Evolutionary conservation across 129 eudicot species (phyloP), one percentile per base, ranked within the genome.

Genomic region (Artemisia tridentata): DNA sequence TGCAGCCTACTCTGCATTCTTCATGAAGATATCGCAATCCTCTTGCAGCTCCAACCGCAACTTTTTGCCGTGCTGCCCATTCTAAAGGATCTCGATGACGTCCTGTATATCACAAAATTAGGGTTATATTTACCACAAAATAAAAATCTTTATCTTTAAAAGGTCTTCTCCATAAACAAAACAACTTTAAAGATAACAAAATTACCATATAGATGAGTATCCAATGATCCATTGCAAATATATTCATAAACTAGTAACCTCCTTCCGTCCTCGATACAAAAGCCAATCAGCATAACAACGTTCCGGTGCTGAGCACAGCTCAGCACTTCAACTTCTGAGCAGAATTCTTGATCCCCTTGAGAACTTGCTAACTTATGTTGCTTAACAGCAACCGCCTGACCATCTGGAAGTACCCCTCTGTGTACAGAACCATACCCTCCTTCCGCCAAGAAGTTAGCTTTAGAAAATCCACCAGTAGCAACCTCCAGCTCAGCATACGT

Each of bases 1-100:
- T 89, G 87, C 98, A 93, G 73, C 98, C 98, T 29, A 93, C 98
- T 73, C 98, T 85, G 74, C 98, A 93, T 84, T 93, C 98, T 82
- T 93, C 98, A 18, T 92, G 98, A 72, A 92, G 96, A 83, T 92
- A 92, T 20, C 98, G 79, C 48, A 92, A 81, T 17, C 98, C 98
- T 53, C 98, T 82, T 69, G 98, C 96, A 65, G 98, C 98, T 58
- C 98, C 98, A n/a, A 89, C 89, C 0, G 96, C 98, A 70, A 92
- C 78, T 56, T 89, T 93, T 72, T 93, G 95, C 3, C 98, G 95
- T n/a, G 98, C 95, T 70, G 83, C 64, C 98, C 98, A 93, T 75
- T 80, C 83, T 60, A 93, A 72, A 25, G 96, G 83, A 77, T 86
- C 84, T 56, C 75, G 83, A 41, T 87, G 82, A 21, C 90, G 87